Evolutionary conservation across 208 protist species (phyloP).

Genomic region (Naegleria fowleri): DNA sequence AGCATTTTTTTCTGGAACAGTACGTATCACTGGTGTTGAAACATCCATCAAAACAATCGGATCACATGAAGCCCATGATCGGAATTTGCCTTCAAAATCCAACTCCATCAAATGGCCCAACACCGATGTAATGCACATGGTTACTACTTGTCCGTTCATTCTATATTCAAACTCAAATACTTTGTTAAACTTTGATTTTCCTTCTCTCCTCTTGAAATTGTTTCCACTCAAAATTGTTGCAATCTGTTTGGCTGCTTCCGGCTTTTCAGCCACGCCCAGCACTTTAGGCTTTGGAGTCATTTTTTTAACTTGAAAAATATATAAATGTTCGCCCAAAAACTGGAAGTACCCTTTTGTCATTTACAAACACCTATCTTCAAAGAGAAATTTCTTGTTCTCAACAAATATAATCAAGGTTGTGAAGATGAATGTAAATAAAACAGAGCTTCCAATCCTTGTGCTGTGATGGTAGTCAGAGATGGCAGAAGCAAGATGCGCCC

Average conservation of each 20-base stretch:
- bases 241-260: constrained; percentile 67
- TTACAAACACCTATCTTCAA: too few species aligned
- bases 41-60: constrained; percentile 77
- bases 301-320: too few species aligned
- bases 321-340: too few species aligned
- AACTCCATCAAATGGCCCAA: constrained; percentile 87
- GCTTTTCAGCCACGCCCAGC: constrained; percentile 77
- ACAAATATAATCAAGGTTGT: too few species aligned
- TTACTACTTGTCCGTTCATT: constrained; percentile 34
- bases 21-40: constrained; percentile 54
- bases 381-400: too few species aligned
- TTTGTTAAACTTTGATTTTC: constrained; percentile 54
- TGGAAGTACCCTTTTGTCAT: too few species aligned
- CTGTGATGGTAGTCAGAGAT: too few species aligned
- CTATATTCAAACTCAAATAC: constrained; percentile 63
- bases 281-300: neutral
- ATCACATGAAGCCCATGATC: constrained; percentile 73
- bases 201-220: constrained; percentile 33
- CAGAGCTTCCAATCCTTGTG: too few species aligned
- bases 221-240: constrained; percentile 38
- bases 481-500: too few species aligned
- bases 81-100: constrained; percentile 70
- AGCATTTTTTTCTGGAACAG: constrained; percentile 51
- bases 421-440: too few species aligned
- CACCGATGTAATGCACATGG: constrained; percentile 91